Evolutionary conservation across 2,329 filamentous ascomycete genomes (phyloP).

Genomic region (Diaporthe sp.): DNA sequence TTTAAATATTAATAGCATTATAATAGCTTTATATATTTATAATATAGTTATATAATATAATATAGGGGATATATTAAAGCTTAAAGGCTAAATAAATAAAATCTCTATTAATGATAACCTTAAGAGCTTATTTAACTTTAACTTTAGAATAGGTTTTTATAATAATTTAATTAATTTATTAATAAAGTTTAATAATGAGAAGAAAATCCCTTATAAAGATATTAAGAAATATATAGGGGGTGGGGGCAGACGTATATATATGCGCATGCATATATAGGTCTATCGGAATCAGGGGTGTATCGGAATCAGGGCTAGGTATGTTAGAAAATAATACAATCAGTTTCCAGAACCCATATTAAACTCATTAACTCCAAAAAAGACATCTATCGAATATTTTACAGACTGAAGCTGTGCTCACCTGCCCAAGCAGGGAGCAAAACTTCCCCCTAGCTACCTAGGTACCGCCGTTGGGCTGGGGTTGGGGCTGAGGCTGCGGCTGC

Average conservation of each 20-base stretch:
- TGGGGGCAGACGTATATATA: too few species aligned
- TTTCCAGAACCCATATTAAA: too few species aligned
- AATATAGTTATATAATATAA: too few species aligned
- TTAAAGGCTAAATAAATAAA: too few species aligned
- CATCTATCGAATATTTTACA: not conserved
- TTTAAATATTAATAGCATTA: not conserved
- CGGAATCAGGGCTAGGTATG: too few species aligned
- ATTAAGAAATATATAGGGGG: not conserved
- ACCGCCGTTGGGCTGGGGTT: not conserved
- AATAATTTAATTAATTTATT: too few species aligned
- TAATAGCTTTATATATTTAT: too few species aligned
- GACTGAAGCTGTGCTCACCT: not conserved
- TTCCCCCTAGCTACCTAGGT: not conserved
- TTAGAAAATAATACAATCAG: not conserved
- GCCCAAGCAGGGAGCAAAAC: not conserved
- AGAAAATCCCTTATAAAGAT: not conserved
- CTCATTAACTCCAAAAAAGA: fast-evolving
- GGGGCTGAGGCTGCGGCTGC: not conserved
- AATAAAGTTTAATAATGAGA: not conserved
- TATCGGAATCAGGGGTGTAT: too few species aligned
- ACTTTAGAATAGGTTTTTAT: not conserved
- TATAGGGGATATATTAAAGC: too few species aligned
- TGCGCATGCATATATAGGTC: too few species aligned
- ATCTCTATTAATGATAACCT: too few species aligned
- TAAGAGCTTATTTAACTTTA: not conserved